Evolutionary conservation across 345 rosid species (phyloP).

Genomic region (Murraya koenigii): DNA sequence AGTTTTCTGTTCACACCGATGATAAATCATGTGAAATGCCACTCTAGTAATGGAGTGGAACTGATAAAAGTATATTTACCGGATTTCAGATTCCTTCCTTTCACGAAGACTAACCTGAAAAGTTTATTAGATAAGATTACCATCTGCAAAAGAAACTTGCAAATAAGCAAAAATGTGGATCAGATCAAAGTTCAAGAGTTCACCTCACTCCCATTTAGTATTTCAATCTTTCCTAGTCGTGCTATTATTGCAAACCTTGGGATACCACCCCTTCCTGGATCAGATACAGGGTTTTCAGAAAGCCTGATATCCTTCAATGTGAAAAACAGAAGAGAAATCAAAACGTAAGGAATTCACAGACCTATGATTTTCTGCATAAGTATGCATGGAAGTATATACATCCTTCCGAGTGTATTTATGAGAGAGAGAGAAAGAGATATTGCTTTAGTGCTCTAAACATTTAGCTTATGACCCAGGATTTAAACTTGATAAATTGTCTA

Average conservation of each 20-base stretch:
- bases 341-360: conserved; percentile 3
- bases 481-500: neutral
- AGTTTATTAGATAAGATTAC: conserved; percentile 4
- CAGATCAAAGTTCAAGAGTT: conserved; percentile 8
- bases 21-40: neutral
- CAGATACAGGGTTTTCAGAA: conserved; percentile 79
- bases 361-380: neutral
- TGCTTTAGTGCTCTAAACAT: neutral
- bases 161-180: conserved; percentile 10
- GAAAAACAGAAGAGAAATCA: conserved; percentile 18
- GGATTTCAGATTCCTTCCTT: conserved; percentile 94
- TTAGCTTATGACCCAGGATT: neutral
- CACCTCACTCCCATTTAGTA: conserved; percentile 98
- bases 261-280: conserved; percentile 73
- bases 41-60: neutral
- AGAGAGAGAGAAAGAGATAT: neutral
- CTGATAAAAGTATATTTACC: conserved; percentile 33
- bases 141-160: conserved; percentile 16
- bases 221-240: conserved; percentile 66
- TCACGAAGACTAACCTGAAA: conserved; percentile 76
- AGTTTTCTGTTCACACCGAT: neutral
- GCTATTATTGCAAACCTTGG: conserved; percentile 83
- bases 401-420: neutral
- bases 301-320: conserved; percentile 75
- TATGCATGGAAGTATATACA: neutral